A percentile compares a stretch with the other conserved stretches of the same genome.
phyloP scores from a whole-genome alignment of 164 flowering plant genomes.

The Taxillus chinensis region DNA sequence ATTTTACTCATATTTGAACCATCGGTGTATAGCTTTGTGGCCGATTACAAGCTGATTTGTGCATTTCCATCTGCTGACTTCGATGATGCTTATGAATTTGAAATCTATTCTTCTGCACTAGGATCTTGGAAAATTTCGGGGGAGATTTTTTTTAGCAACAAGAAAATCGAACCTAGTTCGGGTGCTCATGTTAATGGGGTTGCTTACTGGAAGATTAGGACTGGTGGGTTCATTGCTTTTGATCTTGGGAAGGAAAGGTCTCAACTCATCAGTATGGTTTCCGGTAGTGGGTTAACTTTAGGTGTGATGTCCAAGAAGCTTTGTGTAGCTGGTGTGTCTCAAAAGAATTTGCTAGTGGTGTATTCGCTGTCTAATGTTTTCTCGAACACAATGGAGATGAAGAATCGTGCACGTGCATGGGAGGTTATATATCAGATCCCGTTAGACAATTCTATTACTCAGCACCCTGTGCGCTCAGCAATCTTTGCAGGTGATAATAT shows the following conservation, averaged over 20 bases:
- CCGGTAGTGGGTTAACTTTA: conserved; percentile 8
- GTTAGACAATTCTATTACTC: not conserved
- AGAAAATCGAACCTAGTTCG: conserved; percentile 10
- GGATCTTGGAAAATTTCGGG: conserved; percentile 32
- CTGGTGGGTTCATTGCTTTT: conserved; percentile 16
- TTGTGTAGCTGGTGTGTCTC: conserved; percentile 4
- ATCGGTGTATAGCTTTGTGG: conserved; percentile 33
- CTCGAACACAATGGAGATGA: conserved; percentile 33
- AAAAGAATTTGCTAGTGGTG: conserved; percentile 1
- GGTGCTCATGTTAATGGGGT: conserved; percentile 29
- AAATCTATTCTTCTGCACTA: conserved; percentile 33
- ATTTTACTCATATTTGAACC: conserved; percentile 39
- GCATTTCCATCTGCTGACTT: conserved; percentile 37
- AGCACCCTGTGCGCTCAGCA: not conserved
- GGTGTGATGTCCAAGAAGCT: conserved; percentile 29
- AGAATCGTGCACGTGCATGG: conserved; percentile 15
- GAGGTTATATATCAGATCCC: not conserved
- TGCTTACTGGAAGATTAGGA: conserved; percentile 27
- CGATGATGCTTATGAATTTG: conserved; percentile 37
- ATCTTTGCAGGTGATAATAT: conserved; percentile 13
- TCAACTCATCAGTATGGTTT: conserved; percentile 6
- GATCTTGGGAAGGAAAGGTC: conserved; percentile 31
- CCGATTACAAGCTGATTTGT: conserved; percentile 41
- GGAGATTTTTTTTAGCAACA: conserved; percentile 29
- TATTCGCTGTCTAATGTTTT: conserved; percentile 18